Conservation (phyloP, 345 rosid species). For the Eucalyptus cladocalyx region DNA sequence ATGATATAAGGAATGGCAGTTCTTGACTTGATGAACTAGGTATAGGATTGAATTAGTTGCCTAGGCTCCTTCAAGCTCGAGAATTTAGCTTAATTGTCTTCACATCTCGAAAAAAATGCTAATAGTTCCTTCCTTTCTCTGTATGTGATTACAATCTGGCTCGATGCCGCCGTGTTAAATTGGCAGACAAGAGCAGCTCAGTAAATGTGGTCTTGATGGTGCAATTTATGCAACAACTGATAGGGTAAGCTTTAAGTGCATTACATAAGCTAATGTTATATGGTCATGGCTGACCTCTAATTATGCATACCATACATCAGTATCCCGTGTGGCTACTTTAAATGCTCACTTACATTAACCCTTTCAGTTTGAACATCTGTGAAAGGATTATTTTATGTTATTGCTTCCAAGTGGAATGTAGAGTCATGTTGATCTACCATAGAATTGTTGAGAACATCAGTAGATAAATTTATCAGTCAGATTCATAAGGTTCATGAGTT, state of each 20-base stretch:
- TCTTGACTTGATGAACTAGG: background rate
- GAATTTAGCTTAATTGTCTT: background rate
- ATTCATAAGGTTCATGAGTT: background rate
- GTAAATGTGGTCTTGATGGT: slow-evolving; percentile 47
- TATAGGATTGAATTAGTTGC: background rate
- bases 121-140: background rate
- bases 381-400: background rate
- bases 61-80: background rate
- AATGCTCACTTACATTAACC: background rate
- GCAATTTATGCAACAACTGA: slow-evolving; percentile 30
- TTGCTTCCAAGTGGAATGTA: background rate
- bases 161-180: background rate
- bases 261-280: background rate
- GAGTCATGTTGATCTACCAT: background rate
- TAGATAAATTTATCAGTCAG: background rate
- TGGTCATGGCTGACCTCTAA: background rate
- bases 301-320: background rate
- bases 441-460: background rate
- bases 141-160: background rate
- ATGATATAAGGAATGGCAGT: background rate
- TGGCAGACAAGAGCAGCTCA: slow-evolving; percentile 40
- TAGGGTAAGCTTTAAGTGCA: slow-evolving; percentile 11
- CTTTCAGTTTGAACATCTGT: background rate
- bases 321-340: background rate
- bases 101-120: background rate